Conservation (phyloP, 2,329 filamentous ascomycete species). For the Xylaria polymorpha region DNA sequence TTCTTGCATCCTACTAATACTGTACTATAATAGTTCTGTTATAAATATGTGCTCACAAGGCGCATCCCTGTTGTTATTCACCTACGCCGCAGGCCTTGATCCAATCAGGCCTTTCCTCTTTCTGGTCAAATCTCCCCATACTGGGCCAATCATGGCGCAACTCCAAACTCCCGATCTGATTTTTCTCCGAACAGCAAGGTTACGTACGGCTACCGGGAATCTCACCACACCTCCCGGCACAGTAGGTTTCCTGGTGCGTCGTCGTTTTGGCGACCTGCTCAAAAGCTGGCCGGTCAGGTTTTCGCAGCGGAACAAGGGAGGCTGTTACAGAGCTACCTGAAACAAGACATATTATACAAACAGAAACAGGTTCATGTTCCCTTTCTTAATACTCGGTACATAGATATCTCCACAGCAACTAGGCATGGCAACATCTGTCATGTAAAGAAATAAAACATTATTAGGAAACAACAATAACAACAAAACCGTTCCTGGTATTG, state of each 20-base stretch:
- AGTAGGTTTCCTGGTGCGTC: neutral
- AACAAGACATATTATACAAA: slow-evolving; percentile 3
- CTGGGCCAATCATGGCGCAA: slow-evolving; percentile 28
- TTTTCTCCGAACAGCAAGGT: slow-evolving; percentile 26
- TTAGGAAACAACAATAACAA: slow-evolving; percentile 5
- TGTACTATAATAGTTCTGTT: slow-evolving; percentile 13
- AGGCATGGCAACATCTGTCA: neutral
- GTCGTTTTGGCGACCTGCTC: neutral
- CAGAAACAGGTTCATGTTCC: neutral
- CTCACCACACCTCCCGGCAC: slow-evolving; percentile 1
- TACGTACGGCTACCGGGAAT: slow-evolving; percentile 27
- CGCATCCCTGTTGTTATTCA: slow-evolving; percentile 24
- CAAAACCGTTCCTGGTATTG: neutral
- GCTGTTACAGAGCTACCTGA: neutral
- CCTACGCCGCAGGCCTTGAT: neutral
- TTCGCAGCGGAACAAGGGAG: neutral
- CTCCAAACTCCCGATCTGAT: slow-evolving; percentile 30
- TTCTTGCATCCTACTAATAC: neutral
- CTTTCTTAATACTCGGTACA: neutral
- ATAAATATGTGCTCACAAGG: slow-evolving; percentile 32
- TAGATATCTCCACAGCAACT: slow-evolving; percentile 16
- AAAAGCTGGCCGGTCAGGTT: neutral
- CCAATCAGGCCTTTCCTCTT: slow-evolving; percentile 17
- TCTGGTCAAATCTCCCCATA: slow-evolving; percentile 26
- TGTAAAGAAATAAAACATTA: slow-evolving; percentile 10